A percentile compares a stretch with the other conserved stretches of the same genome.
Evolutionary conservation across 306 rosid genomes (phyloP).

Genomic region (Lathyrus aphaca): DNA sequence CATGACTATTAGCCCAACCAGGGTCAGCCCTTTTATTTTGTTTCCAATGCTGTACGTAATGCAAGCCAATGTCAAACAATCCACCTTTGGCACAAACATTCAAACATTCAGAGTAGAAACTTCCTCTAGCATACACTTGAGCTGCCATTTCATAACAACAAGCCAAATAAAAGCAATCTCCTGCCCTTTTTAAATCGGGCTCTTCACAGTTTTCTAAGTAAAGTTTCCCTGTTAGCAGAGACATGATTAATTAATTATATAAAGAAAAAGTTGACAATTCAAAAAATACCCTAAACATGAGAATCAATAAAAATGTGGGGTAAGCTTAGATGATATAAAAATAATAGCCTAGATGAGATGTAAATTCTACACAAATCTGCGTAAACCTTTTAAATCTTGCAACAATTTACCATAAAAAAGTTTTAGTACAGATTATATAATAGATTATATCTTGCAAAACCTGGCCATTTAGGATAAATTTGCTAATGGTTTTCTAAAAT

Average conservation of each 20-base stretch:
- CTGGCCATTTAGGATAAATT: neutral
- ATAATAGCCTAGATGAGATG: too few species aligned
- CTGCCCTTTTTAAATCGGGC: constrained; percentile 63
- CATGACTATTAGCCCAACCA: constrained; percentile 25
- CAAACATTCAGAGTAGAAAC: constrained; percentile 58
- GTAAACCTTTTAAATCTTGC: too few species aligned
- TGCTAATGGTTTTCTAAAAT: neutral
- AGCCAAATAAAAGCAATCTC: constrained; percentile 66
- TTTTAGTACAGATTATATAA: too few species aligned
- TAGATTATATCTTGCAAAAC: neutral
- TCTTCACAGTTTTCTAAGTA: constrained; percentile 61
- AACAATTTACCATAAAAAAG: too few species aligned
- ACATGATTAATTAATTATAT: neutral
- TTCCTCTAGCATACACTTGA: constrained; percentile 60
- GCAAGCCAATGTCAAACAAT: constrained; percentile 62
- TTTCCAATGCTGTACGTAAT: constrained; percentile 63
- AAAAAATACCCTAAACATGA: neutral
- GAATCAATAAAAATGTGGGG: neutral
- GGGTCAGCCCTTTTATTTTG: constrained; percentile 46
- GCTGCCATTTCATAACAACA: constrained; percentile 60
- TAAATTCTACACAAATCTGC: too few species aligned
- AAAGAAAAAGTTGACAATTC: neutral
- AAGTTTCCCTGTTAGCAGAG: constrained; percentile 55
- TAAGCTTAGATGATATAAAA: neutral
- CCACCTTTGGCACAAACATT: constrained; percentile 56